These are phyloP conservation scores for Gentiana dahurica DNA, from an alignment of 257 asterid species.

Conservation along the genomic window DNA sequence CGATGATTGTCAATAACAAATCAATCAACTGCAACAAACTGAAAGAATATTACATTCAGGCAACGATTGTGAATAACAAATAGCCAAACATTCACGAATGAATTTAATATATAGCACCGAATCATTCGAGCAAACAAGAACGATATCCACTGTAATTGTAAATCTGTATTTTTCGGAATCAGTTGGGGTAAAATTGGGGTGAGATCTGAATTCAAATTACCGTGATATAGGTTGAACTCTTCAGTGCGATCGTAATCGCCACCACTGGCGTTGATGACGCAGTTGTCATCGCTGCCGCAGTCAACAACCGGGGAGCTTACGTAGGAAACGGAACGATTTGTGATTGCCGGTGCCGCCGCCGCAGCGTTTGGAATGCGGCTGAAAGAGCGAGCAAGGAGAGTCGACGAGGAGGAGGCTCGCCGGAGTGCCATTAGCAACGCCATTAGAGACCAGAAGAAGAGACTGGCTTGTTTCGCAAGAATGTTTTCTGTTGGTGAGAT, in stretches of 20 bases:
- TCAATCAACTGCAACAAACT: too few relatives aligned
- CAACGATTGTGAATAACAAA: too few relatives aligned
- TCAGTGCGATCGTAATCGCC: constrained; percentile 6
- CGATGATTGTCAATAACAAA: too few relatives aligned
- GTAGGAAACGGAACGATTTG: constrained; percentile 6
- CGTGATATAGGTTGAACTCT: constrained; percentile 5
- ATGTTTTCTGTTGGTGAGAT: too few relatives aligned
- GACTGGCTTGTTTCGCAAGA: background rate
- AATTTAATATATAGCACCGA: too few relatives aligned
- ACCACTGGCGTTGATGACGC: constrained; percentile 3
- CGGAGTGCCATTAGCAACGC: background rate
- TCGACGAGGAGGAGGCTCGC: background rate
- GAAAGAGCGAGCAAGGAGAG: constrained; percentile 2
- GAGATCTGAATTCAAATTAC: background rate
- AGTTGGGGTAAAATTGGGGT: background rate
- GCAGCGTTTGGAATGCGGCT: background rate
- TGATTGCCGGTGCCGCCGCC: background rate
- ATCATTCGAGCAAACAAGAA: too few relatives aligned
- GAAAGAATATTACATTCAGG: too few relatives aligned
- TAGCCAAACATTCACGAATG: too few relatives aligned
- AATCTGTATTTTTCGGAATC: background rate
- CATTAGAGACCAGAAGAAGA: background rate
- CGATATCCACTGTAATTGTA: background rate
- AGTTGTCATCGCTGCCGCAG: constrained; percentile 1
- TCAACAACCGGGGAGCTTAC: background rate